Percentiles rank a stretch among this genome's conserved stretches.
Conservation (phyloP, 257 asterid species). For the Solanum acaule region DNA sequence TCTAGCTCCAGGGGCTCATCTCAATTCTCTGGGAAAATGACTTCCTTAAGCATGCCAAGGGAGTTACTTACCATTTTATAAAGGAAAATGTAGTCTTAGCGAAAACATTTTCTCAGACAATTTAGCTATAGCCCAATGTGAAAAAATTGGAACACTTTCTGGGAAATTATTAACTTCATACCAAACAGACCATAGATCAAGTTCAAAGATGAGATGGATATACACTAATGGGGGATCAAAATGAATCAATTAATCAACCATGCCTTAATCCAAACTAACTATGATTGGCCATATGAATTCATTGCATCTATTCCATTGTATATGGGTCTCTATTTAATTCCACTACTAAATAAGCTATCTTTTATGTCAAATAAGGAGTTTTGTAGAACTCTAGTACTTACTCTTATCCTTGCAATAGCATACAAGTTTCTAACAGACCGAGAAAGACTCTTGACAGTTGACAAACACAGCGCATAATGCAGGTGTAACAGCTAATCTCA, state of each 20-base stretch:
- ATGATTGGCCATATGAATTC: background rate
- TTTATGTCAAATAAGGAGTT: background rate
- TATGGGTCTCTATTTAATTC: background rate
- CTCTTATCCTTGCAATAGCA: background rate
- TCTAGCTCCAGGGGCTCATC: background rate
- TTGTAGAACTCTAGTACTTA: background rate
- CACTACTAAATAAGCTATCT: background rate
- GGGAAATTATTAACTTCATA: background rate
- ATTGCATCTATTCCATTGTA: background rate
- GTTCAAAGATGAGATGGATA: background rate
- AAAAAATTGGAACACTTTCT: background rate
- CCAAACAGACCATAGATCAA: background rate
- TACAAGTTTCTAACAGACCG: background rate
- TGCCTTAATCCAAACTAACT: background rate
- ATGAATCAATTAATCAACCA: background rate
- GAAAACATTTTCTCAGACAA: background rate
- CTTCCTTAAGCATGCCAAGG: background rate
- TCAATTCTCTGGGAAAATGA: background rate
- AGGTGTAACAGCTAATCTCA: background rate
- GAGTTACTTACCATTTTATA: background rate
- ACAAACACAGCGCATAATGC: background rate
- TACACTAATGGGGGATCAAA: background rate
- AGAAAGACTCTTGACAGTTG: background rate
- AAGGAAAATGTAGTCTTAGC: background rate
- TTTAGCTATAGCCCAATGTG: background rate